Base-by-base conservation (phyloP, 1,284 basidiomycete genomes). In the Coniferiporia weirii region DNA sequence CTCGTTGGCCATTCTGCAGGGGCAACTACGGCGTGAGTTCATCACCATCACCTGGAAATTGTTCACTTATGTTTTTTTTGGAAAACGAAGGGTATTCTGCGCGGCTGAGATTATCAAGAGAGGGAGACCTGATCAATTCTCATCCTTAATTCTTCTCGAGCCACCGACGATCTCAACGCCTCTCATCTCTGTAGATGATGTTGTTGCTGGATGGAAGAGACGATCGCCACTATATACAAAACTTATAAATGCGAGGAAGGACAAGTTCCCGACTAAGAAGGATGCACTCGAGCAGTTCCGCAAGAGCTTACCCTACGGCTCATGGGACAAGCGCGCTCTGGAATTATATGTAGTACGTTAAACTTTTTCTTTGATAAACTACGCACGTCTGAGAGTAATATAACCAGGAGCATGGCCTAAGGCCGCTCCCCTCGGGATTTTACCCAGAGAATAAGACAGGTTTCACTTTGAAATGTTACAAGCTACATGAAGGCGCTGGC, bases 311-410 rank as follows among this genome's bases (percentile, higher is more conserved):
- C 47, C 58, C 1, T 59, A 43, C 27, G 54, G 43, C 15, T 15
- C n/a, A 12, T 59, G 58, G 58, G 58, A 59, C 38, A 3, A 12
- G 19, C 58, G 58, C 36, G 58, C 49, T 8, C 19, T 59, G 12
- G 44, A 51, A 10, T 36, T 40, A 17, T 55, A 46, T 22, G 34
- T 44, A 17, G 58, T 59, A 40, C 13, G 57, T 55, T 27, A 4
- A 7, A 43, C 13, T 17, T 15, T 20, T 38, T 5, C 5, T 47
- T 34, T 10, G 40, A 22, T 32, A 55, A 20, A 51, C 20, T 4
- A 27, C 17, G n/a, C n/a, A 32, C 7, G 7, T 36, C 38, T 36
- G 52, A 49, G 15, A 10, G 17, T 35, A 35, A 5, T 44, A 27
- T 43, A 27, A 17, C 6, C 17, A 60, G 59, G 54, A 56, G 27